phyloP scores from a whole-genome alignment of 2,329 filamentous ascomycete species.

The Ampelomyces quisqualis region DNA sequence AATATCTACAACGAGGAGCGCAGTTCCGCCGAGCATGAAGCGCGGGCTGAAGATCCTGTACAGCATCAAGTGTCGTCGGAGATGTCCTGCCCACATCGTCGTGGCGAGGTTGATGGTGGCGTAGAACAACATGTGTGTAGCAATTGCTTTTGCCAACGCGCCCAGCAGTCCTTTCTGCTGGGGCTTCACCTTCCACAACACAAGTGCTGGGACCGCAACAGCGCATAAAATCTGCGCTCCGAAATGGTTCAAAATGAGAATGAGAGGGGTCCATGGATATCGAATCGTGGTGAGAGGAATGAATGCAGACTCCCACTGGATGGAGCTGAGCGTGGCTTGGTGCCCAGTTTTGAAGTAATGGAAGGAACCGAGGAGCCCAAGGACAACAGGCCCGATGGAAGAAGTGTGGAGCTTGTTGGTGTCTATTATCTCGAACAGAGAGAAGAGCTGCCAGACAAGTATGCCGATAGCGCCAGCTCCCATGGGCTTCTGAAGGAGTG shows the following conservation, averaged over 20 bases:
- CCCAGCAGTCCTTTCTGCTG: constrained; percentile 66
- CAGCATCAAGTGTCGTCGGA: constrained; percentile 92
- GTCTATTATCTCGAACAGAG: constrained; percentile 65
- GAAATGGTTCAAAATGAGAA: constrained; percentile 83
- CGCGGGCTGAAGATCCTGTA: constrained; percentile 90
- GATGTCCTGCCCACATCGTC: constrained; percentile 83
- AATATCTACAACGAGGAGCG: constrained; percentile 75
- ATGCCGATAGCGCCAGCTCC: constrained; percentile 80
- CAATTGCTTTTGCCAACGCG: constrained; percentile 68
- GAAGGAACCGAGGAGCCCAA: constrained; percentile 87
- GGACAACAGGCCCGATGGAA: constrained; percentile 77
- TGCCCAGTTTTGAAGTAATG: constrained; percentile 98
- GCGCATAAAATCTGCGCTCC: constrained; percentile 84
- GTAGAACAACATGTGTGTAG: constrained; percentile 77
- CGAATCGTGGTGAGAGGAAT: constrained; percentile 78
- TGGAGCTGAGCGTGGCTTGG: constrained; percentile 80
- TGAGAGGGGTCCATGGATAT: constrained; percentile 86
- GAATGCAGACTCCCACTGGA: constrained; percentile 97
- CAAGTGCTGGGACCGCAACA: constrained; percentile 74
- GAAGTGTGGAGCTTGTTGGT: constrained; percentile 63
- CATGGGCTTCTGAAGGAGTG: constrained; percentile 91
- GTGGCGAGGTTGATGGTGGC: constrained; percentile 81
- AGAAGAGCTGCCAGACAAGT: constrained; percentile 85
- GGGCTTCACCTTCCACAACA: constrained; percentile 85
- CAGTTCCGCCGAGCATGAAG: constrained; percentile 77